Evolutionary conservation across 1,284 basidiomycete genomes (phyloP), one percentile per base, ranked within the genome.

Genomic region (Phlebopus sp.): DNA sequence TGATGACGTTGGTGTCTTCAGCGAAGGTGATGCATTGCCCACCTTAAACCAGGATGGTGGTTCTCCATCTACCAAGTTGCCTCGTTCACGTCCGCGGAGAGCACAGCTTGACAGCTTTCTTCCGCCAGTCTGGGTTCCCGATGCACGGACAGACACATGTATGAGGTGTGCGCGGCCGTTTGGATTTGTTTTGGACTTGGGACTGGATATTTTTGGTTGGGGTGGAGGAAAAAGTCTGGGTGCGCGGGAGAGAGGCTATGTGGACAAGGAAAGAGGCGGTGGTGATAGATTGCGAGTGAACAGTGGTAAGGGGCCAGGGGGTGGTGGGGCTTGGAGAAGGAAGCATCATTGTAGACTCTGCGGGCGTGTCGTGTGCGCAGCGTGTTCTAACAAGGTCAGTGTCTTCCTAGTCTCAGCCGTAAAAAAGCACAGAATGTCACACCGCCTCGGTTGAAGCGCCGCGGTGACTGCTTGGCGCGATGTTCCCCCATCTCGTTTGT

Each of bases 101-200:
- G 66, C 61, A 18, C 51, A 53, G 13, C 21, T 95, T 31, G 90
- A 95, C 40, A 86, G 91, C 66, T 96, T 93, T 71, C 82, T 91
- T 1, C 92, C 93, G 3, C 89, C 94, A 0, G 82, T 96, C 9
- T 97, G 93, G 93, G 85, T 95, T 14, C 92, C 93, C 0, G 92
- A 97, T 62, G 81, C 81, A 49, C 86, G 81, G 60, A 85, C 89
- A 7, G 78, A 81, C 51, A 76, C 77, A 37, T 97, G 93, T 66
- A 91, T 91, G 88, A 76, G 87, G 11, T 97, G 93, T 62, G 80
- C 80, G 10, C 73, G 79, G 44, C 58, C 75, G 18, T 97, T 97
- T 67, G 86, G 87, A 5, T 84, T 92, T 75, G 79, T 45, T 38
- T 48, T 67, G 27, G 64, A 64, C 38, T 15, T 66, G 39, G 55